Percentiles rank a stretch among this genome's conserved stretches.
Conservation (phyloP, 495 filamentous ascomycete species). For the Trichodelitschia bisporula region DNA sequence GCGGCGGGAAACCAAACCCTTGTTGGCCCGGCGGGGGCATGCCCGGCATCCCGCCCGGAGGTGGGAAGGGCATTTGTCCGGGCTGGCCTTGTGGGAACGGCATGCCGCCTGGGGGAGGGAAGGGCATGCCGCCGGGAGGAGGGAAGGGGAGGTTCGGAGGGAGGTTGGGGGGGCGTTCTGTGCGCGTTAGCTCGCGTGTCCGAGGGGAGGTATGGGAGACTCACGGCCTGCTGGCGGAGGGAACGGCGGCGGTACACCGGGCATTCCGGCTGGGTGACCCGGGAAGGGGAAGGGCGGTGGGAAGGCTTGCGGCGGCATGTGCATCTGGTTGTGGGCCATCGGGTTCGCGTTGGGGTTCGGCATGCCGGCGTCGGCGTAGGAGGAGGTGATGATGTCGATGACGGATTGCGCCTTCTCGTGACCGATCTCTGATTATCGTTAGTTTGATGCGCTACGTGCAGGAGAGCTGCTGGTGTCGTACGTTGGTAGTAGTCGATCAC, state of each 20-base stretch:
- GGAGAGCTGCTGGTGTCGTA: constrained; percentile 18
- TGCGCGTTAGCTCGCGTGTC: neutral
- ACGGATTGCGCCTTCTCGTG: constrained; percentile 96
- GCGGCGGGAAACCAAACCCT: constrained; percentile 5
- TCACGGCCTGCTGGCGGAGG: neutral
- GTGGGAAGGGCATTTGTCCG: too few species aligned
- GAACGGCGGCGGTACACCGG: neutral
- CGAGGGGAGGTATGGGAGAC: neutral
- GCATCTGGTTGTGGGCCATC: constrained; percentile 30
- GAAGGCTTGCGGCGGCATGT: constrained; percentile 8
- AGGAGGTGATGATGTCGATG: constrained; percentile 88
- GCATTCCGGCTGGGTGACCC: neutral
- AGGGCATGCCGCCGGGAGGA: constrained; percentile 3
- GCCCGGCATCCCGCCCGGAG: too few species aligned
- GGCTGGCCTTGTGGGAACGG: constrained; percentile 8
- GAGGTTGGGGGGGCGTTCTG: constrained; percentile 3
- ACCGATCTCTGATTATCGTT: constrained; percentile 47
- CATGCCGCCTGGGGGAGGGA: constrained; percentile 6
- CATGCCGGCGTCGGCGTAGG: constrained; percentile 85
- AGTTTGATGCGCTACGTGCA: neutral
- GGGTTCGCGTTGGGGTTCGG: constrained; percentile 60
- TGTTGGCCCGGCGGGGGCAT: too few species aligned
- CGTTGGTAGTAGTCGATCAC: constrained; percentile 97
- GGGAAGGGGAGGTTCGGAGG: constrained; percentile 9
- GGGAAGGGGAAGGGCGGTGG: constrained; percentile 7